phyloP scores from a whole-genome alignment of 2,329 filamentous ascomycete species.

The Madurella fahalii region DNA sequence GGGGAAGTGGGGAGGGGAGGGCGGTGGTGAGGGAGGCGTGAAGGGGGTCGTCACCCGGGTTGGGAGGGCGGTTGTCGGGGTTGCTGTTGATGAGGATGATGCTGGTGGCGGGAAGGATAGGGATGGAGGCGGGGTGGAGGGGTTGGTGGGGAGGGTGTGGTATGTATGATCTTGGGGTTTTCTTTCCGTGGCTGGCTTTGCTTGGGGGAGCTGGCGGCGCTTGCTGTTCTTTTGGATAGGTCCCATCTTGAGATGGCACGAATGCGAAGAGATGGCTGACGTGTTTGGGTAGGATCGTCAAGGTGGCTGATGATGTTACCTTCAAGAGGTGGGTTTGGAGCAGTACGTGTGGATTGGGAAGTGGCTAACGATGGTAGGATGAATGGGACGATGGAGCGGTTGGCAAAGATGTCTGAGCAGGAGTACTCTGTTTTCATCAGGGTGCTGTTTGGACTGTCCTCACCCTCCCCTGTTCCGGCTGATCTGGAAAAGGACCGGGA shows the following conservation, averaged over 20 bases:
- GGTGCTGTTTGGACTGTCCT: conserved; percentile 58
- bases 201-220: too few species aligned
- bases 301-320: conserved; percentile 65
- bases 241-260: too few species aligned
- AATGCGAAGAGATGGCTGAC: too few species aligned
- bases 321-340: conserved; percentile 46
- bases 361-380: conserved; percentile 41
- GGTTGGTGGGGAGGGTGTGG: conserved; percentile 47
- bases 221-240: too few species aligned
- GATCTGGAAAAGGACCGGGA: conserved; percentile 41
- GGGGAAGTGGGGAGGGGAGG: conserved; percentile 67
- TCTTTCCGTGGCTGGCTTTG: too few species aligned
- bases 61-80: conserved; percentile 53
- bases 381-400: conserved; percentile 57
- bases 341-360: not conserved
- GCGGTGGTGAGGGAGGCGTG: conserved; percentile 63
- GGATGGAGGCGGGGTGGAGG: conserved; percentile 36
- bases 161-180: too few species aligned
- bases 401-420: conserved; percentile 54
- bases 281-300: conserved; percentile 44
- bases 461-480: conserved; percentile 44
- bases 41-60: conserved; percentile 68
- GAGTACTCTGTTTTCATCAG: conserved; percentile 58
- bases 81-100: conserved; percentile 66
- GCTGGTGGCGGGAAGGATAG: conserved; percentile 37